Conservation (phyloP, 2,329 filamentous ascomycete species). For the Fusarium xylarioides region DNA sequence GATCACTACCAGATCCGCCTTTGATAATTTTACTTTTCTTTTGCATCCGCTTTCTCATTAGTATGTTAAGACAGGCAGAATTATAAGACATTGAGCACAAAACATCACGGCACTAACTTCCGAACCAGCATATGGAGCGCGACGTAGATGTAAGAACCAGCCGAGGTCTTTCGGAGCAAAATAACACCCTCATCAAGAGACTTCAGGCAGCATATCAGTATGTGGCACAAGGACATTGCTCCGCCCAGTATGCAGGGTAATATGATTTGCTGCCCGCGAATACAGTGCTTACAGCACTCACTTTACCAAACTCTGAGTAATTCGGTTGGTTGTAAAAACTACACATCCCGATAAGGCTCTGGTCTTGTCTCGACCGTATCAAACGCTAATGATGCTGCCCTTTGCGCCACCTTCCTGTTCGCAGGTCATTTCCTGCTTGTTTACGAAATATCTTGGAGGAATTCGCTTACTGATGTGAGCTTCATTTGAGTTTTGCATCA, state of each 20-base stretch:
- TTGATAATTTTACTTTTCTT: fast-evolving
- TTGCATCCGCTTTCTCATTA: fast-evolving
- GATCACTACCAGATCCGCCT: fast-evolving
- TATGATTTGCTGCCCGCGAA: neutral
- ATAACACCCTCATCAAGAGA: neutral
- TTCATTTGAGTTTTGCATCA: neutral
- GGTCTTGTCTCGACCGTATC: neutral
- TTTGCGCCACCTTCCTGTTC: too few relatives aligned
- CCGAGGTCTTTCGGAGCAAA: fast-evolving
- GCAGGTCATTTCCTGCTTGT: neutral
- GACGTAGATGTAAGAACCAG: too few relatives aligned
- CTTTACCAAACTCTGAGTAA: neutral
- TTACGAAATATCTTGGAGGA: too few relatives aligned
- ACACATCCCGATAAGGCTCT: too few relatives aligned
- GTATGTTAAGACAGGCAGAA: fast-evolving
- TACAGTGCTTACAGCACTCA: neutral
- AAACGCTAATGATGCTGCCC: neutral
- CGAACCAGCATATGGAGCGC: neutral
- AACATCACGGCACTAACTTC: neutral
- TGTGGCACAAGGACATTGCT: neutral
- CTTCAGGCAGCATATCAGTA: neutral
- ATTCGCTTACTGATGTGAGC: neutral
- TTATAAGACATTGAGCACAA: too few relatives aligned
- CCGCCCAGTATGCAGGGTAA: neutral
- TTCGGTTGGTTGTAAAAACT: too few relatives aligned